These are phyloP conservation scores for Globisporangium solare DNA, from an alignment of 352 stramenopile species.

Conservation along the genomic window DNA sequence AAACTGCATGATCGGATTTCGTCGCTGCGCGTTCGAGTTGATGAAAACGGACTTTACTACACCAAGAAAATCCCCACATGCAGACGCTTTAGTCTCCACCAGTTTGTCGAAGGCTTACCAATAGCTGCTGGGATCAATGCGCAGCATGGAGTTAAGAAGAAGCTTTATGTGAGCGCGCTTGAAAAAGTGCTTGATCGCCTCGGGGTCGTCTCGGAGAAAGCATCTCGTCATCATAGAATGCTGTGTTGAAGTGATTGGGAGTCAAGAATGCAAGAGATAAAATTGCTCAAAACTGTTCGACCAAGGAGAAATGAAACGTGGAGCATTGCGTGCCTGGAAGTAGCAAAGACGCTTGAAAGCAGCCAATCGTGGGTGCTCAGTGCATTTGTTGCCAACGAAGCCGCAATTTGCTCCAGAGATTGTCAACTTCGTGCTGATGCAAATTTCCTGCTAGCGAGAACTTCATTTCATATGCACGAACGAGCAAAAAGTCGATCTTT, in stretches of 20 bases:
- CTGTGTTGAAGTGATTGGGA: constrained; percentile 30
- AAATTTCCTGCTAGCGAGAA: constrained; percentile 26
- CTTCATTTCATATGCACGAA: constrained; percentile 18
- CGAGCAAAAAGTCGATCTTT: constrained; percentile 15
- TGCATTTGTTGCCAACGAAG: constrained; percentile 19
- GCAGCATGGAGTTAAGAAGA: constrained; percentile 28
- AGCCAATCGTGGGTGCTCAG: constrained; percentile 34
- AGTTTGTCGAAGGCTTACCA: constrained; percentile 32
- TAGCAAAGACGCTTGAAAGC: constrained; percentile 31
- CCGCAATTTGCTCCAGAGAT: constrained; percentile 22
- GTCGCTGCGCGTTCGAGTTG: constrained; percentile 31
- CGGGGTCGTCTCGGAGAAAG: constrained; percentile 10
- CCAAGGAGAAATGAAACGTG: constrained; percentile 30
- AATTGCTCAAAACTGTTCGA: not conserved
- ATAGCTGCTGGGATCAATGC: constrained; percentile 31
- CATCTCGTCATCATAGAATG: constrained; percentile 1
- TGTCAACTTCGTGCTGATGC: constrained; percentile 17
- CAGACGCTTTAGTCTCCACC: constrained; percentile 39
- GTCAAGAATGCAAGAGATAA: constrained; percentile 16
- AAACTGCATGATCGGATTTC: constrained; percentile 38
- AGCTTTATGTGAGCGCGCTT: constrained; percentile 15
- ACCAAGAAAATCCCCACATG: constrained; percentile 30
- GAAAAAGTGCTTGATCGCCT: constrained; percentile 14
- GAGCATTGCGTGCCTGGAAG: constrained; percentile 31
- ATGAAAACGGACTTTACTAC: constrained; percentile 24